Evolutionary conservation across 2,329 filamentous ascomycete species (phyloP).

Genomic region (Exophiala phaeomuriformis): DNA sequence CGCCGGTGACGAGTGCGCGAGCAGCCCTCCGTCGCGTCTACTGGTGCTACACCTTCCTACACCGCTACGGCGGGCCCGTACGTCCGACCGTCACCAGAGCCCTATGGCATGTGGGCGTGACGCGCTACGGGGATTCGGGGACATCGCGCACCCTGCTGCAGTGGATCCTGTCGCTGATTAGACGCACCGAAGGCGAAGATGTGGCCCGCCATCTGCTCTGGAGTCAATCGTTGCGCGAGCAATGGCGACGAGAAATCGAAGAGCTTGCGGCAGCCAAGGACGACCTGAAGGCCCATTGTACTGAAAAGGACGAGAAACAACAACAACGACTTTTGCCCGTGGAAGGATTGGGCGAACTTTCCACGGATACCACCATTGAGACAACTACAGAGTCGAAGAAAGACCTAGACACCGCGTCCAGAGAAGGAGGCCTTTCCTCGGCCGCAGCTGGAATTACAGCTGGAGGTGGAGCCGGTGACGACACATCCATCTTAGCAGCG

Average conservation of each 20-base stretch:
- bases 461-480: no score
- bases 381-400: no score
- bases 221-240: conserved; percentile 12
- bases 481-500: neutral
- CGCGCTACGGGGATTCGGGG: conserved; percentile 37
- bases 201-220: conserved; percentile 30
- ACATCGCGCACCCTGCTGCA: conserved; percentile 31
- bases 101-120: conserved; percentile 45
- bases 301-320: no score
- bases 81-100: conserved; percentile 41
- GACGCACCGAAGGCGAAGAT: conserved; percentile 38
- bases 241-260: conserved; percentile 4
- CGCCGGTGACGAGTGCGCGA: conserved; percentile 28
- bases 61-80: conserved; percentile 38
- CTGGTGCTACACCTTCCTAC: conserved; percentile 43
- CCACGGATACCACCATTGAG: no score
- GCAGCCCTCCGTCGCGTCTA: conserved; percentile 41
- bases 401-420: no score
- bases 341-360: no score
- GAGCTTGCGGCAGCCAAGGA: neutral
- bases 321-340: no score
- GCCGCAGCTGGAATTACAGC: no score
- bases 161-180: conserved; percentile 42
- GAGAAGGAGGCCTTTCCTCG: no score
- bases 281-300: no score